Evolutionary conservation across 371 early-diverging fungal species (phyloP).

Genomic region (Zancudomyces culisetae): DNA sequence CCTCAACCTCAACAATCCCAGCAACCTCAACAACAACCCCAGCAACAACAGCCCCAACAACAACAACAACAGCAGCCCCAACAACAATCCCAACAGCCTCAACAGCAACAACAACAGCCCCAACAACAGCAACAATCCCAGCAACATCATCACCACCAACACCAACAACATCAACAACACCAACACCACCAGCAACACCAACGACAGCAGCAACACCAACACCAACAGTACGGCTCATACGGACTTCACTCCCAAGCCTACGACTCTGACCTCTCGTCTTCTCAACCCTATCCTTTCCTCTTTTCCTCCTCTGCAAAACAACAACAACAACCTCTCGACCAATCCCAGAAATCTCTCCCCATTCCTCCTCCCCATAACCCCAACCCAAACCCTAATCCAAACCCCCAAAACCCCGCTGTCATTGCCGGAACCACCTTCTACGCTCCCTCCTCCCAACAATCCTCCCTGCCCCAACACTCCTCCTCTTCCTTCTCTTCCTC

Average conservation of each 20-base stretch:
- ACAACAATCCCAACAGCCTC: constrained; percentile 9
- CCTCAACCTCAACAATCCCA: constrained; percentile 11
- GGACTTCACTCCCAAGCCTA: background rate
- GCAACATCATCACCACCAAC: background rate
- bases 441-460: constrained; percentile 15
- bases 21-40: constrained; percentile 7
- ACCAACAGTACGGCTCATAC: background rate
- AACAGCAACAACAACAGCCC: constrained; percentile 5
- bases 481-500: background rate
- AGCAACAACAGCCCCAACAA: constrained; percentile 1
- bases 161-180: background rate
- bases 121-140: constrained; percentile 3
- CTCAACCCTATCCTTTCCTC: background rate
- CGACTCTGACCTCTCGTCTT: background rate
- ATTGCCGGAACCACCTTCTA: constrained; percentile 22
- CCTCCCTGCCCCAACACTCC: background rate
- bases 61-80: background rate
- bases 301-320: too few species aligned
- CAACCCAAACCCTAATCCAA: constrained; percentile 1
- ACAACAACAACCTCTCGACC: background rate
- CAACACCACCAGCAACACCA: constrained; percentile 2
- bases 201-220: background rate
- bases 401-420: constrained; percentile 6
- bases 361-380: background rate
- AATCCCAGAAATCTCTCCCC: background rate